Conservation (phyloP, 345 rosid genomes). For the Geranium brycei region DNA sequence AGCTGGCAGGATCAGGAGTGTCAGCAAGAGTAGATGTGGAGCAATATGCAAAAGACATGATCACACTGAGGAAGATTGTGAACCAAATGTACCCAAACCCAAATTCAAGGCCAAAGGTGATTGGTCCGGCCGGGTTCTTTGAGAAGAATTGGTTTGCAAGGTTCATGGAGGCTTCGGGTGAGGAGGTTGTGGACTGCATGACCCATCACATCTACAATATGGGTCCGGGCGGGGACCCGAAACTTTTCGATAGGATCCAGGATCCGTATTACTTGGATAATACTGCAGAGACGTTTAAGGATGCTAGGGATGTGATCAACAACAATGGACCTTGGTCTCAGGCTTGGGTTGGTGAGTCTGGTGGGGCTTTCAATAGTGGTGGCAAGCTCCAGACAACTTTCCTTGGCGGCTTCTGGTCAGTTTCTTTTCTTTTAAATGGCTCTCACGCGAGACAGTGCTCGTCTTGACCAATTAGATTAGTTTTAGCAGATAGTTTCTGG, state of each 20-base stretch:
- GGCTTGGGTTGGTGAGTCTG: conserved; percentile 59
- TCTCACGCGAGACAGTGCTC: too few relatives aligned
- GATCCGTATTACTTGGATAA: conserved; percentile 36
- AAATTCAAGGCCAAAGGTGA: conserved; percentile 22
- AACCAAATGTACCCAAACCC: conserved; percentile 23
- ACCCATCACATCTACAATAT: conserved; percentile 60
- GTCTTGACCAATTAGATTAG: too few relatives aligned
- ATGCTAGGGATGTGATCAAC: conserved; percentile 12
- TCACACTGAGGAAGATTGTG: conserved; percentile 21
- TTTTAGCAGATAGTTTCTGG: too few relatives aligned
- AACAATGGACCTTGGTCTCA: conserved; percentile 36
- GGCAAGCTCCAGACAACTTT: conserved; percentile 53
- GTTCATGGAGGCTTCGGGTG: conserved; percentile 28
- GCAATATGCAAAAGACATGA: conserved; percentile 30
- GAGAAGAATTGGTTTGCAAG: conserved; percentile 42
- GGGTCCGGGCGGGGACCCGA: conserved; percentile 37
- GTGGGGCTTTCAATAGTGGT: conserved; percentile 62
- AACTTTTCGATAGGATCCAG: conserved; percentile 33
- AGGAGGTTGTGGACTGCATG: conserved; percentile 31
- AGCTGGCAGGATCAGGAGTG: conserved; percentile 38
- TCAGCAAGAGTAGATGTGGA: conserved; percentile 24
- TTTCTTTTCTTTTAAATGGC: too few relatives aligned
- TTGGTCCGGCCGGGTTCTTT: conserved; percentile 49
- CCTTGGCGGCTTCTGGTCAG: conserved; percentile 47
- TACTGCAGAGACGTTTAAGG: conserved; percentile 33